Base-by-base conservation (phyloP, 768 basidiomycete species). In the Xerocomellus chrysenteron region DNA sequence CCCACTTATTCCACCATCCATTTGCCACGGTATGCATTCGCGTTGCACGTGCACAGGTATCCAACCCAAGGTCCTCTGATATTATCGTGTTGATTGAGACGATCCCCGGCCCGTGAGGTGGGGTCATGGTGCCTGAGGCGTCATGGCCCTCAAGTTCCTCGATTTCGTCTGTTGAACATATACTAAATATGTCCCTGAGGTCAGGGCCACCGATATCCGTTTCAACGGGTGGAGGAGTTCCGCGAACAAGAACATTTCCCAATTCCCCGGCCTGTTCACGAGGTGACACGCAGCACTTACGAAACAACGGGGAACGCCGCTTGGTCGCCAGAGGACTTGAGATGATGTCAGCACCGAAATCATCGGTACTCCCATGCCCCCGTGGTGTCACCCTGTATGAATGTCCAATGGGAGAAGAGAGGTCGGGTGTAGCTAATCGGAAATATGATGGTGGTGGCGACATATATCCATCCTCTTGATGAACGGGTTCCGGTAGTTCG, bases 401-500 rank as follows among this genome's bases (percentile, higher is more conserved):
- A n/a, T 67, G 74, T 33, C 74, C 75, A 40, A 76, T 57, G 24
- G 89, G 88, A 12, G 89, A 90, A 46, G 87, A 89, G 30, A 91
- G 63, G 55, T 88, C 82, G 26, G 79, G 79, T 37, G 85, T 85
- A 58, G 76, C 75, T 56, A 71, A 73, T 48, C 78, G 78, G 58
- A 68, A 64, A 60, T 78, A 75, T 24, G 83, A 83, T 46, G 80
- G 73, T 10, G 81, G 73, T 16, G 89, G 90, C n/a, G 90, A 90
- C 51, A 88, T 77, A 70, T 92, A 93, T 16, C 91, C 90, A 57
- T 89, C 89, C 66, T 92, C 91, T 72, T 90, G 90, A 65, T 78
- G 76, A 16, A 90, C 82, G 11, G 62, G 65, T 50, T 82, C 77
- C 35, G 67, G 62, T 45, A 57, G 64, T 26, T 77, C 68, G 32